phyloP scores from a whole-genome alignment of 441 rosid species.

The Erodium chrysanthum region DNA sequence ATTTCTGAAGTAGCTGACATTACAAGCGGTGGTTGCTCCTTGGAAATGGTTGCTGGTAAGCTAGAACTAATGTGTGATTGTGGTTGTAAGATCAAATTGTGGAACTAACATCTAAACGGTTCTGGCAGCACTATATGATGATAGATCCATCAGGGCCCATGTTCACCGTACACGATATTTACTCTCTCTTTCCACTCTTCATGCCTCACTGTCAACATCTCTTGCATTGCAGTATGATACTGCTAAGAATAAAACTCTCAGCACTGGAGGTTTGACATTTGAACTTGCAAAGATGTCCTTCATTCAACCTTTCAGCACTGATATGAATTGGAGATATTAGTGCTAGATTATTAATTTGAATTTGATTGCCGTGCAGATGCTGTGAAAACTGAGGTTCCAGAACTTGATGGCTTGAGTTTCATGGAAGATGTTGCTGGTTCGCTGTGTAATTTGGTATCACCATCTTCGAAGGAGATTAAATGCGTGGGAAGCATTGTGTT shows the following conservation, averaged over 20 bases:
- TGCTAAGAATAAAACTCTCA: slow-evolving; percentile 48
- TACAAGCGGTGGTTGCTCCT: slow-evolving; percentile 69
- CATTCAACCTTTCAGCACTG: background rate
- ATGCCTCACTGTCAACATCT: slow-evolving; percentile 83
- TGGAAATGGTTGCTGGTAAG: slow-evolving; percentile 92
- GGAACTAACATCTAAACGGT: slow-evolving; percentile 21
- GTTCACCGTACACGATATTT: slow-evolving; percentile 87
- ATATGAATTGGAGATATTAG: background rate
- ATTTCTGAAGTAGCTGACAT: slow-evolving; percentile 95
- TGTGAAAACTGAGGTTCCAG: slow-evolving; percentile 55
- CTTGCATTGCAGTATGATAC: slow-evolving; percentile 78
- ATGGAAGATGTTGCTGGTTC: slow-evolving; percentile 92
- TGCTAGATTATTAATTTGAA: background rate
- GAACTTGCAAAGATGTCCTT: slow-evolving; percentile 5
- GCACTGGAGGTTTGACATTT: slow-evolving; percentile 45
- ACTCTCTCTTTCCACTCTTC: slow-evolving; percentile 75
- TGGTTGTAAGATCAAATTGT: slow-evolving; percentile 4
- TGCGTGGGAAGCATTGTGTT: slow-evolving; percentile 78
- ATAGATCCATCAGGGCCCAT: slow-evolving; percentile 94
- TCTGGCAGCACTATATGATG: slow-evolving; percentile 79
- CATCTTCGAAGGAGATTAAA: slow-evolving; percentile 60
- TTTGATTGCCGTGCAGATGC: slow-evolving; percentile 43
- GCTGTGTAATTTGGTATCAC: slow-evolving; percentile 46
- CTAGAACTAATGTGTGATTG: slow-evolving; percentile 9
- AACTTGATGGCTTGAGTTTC: slow-evolving; percentile 82